Evolutionary conservation across 139 green algal species (phyloP).

Genomic region (Zygnema cylindricum): DNA sequence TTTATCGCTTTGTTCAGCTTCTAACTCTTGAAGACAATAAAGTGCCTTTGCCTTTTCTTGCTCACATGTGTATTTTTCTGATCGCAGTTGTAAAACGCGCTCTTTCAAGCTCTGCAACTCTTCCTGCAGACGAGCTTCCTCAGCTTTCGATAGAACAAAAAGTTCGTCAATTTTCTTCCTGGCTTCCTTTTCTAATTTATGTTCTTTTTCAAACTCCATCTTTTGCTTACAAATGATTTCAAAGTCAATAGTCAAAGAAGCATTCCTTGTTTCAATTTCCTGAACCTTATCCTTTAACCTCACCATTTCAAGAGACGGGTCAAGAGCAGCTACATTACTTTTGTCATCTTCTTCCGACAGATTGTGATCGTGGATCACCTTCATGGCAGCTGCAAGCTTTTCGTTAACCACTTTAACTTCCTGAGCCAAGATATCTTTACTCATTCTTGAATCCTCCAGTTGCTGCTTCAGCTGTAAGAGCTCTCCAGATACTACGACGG

Average conservation of each 20-base stretch:
- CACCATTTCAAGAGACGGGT: neutral
- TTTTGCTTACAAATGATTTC: neutral
- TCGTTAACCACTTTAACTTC: neutral
- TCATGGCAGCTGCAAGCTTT: neutral
- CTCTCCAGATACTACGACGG: too few species aligned
- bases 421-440: too few species aligned
- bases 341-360: too few species aligned
- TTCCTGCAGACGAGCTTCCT: neutral
- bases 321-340: too few species aligned
- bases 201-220: neutral
- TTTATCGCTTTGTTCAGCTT: too few species aligned
- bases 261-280: neutral
- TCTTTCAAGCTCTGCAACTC: neutral
- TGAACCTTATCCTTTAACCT: neutral
- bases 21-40: neutral
- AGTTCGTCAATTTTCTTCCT: too few species aligned
- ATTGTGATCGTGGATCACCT: too few species aligned
- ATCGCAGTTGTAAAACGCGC: neutral
- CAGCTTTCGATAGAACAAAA: neutral
- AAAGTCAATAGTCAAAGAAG: neutral
- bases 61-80: neutral
- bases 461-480: too few species aligned
- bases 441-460: too few species aligned
- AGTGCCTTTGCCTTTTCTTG: neutral
- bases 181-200: neutral